phyloP scores from a whole-genome alignment of 2,329 filamentous ascomycete species.

The Fusarium euwallaceae region DNA sequence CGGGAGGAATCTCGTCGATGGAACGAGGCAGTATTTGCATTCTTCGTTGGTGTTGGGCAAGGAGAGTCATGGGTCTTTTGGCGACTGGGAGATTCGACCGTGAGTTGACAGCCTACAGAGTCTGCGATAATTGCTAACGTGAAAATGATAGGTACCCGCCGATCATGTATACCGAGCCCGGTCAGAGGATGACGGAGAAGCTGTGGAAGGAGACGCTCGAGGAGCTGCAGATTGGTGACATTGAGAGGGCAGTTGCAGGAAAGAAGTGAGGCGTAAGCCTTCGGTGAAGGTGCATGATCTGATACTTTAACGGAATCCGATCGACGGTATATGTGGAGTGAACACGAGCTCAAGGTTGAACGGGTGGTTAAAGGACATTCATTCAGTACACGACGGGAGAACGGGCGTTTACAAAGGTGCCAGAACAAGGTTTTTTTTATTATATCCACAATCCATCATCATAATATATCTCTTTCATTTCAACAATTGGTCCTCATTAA shows the following conservation, averaged over 20 bases:
- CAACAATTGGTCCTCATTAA: not conserved
- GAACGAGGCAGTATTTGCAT: slow-evolving; percentile 3
- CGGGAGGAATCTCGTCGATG: not conserved
- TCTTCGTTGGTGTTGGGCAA: slow-evolving; percentile 10
- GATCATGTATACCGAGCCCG: slow-evolving; percentile 7
- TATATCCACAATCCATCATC: not conserved
- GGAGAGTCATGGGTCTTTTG: slow-evolving; percentile 15
- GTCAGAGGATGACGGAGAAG: slow-evolving; percentile 7
- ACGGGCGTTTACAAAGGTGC: not conserved
- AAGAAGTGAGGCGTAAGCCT: not conserved
- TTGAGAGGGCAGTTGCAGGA: not conserved
- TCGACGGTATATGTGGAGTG: not conserved
- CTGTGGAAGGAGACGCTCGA: slow-evolving; percentile 3
- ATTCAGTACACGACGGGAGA: not conserved
- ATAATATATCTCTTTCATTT: not conserved
- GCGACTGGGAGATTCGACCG: slow-evolving; percentile 14
- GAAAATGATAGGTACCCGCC: not conserved
- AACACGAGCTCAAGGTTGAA: not conserved
- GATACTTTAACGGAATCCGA: not conserved
- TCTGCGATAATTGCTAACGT: not conserved
- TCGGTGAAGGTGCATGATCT: not conserved
- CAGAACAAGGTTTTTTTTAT: not conserved
- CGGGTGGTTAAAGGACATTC: not conserved
- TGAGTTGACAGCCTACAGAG: not conserved
- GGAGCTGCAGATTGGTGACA: slow-evolving; percentile 12